phyloP scores from a whole-genome alignment of 805 yeast species.

The Saturnispora mendoncae region DNA sequence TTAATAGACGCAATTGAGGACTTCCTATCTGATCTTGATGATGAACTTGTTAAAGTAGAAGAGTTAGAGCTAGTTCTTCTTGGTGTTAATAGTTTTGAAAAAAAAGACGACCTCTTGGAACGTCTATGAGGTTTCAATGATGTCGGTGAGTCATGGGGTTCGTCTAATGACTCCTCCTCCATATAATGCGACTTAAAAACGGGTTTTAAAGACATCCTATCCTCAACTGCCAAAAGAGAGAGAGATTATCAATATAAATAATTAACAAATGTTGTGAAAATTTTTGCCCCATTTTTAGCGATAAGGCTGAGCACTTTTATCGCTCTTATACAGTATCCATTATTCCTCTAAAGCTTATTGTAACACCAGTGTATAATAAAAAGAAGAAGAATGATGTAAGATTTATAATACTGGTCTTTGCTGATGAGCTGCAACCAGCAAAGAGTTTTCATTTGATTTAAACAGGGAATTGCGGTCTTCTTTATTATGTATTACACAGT shows the following conservation, averaged over 20 bases:
- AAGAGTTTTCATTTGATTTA: too few species aligned
- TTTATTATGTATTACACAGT: too few species aligned
- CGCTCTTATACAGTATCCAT: too few species aligned
- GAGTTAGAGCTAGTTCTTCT: constrained; percentile 9
- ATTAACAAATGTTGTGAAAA: background rate
- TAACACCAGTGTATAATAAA: too few species aligned
- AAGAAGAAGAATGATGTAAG: too few species aligned
- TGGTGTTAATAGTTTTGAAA: constrained; percentile 8
- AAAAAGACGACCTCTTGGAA: constrained; percentile 8
- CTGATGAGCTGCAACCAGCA: too few species aligned
- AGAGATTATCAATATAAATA: background rate
- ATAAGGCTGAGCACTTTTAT: too few species aligned
- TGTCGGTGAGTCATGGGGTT: background rate
- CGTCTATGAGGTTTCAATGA: background rate
- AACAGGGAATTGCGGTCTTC: too few species aligned
- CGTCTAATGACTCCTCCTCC: background rate
- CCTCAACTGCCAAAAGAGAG: background rate
- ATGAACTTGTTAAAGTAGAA: background rate
- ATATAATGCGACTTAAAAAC: constrained; percentile 5
- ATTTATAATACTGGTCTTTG: too few species aligned
- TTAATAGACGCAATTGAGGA: constrained; percentile 3
- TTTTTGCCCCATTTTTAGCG: too few species aligned
- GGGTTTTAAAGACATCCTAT: background rate
- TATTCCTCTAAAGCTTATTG: too few species aligned
- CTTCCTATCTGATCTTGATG: constrained; percentile 4